Evolutionary conservation across 352 stramenopile genomes (phyloP), one percentile per base, ranked within the genome.

Genomic region (Globisporangium nunn): DNA sequence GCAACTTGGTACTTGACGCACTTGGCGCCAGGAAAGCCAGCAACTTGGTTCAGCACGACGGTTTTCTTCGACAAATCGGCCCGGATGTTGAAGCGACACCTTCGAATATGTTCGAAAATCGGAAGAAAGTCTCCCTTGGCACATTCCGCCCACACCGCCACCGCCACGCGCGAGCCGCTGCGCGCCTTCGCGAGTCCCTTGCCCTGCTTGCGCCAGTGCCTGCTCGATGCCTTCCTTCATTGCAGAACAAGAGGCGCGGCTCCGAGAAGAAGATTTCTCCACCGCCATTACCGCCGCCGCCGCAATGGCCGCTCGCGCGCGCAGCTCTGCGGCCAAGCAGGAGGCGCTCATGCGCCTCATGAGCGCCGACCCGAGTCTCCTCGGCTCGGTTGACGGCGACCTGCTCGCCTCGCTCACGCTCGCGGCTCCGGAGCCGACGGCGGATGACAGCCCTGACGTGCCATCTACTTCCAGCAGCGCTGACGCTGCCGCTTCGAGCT

Each of bases 261-360:
- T 23, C 0, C 1, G 18, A 23, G 43, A 30, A n/a, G 29, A 46
- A 23, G 23, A 23, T 23, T 23, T 23, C 23, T 23, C 23, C 23
- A 23, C 23, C 23, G 23, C 23, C 23, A 23, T 23, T 23, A 23
- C 23, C 23, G 23, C 23, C 23, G 23, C 23, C 23, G 15, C 33
- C 10, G 31, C 1, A 15, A 63, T 64, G 58, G 12, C 47, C 6
- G 51, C 50, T 1, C 58, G 30, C 45, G 8, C 18, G 29, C 58
- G 52, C 52, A 68, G 52, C 54, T 77, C 74, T n/a, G 37, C 54
- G 37, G 56, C 45, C 40, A 81, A 72, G 59, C 74, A 81, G 65
- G 63, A 72, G 63, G 72, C 62, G 35, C 63, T 84, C 46, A 69
- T 77, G 64, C 57, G 56, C 41, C 70, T 84, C 51, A 68, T 84